phyloP scores from a whole-genome alignment of 2,329 filamentous ascomycete species.

The Talaromyces piceae region DNA sequence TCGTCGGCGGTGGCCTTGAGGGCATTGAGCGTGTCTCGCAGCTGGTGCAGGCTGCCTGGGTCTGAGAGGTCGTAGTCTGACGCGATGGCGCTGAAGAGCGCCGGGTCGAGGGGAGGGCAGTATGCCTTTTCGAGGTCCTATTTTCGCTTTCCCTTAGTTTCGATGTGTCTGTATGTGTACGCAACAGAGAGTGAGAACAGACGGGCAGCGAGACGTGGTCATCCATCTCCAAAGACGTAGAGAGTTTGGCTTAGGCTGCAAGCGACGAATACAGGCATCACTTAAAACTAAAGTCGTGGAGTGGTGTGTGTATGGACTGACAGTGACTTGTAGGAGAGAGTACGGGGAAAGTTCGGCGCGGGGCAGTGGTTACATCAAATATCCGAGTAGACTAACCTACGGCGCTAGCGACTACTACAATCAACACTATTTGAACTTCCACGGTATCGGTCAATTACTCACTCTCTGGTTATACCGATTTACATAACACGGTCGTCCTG shows the following conservation, averaged over 20 bases:
- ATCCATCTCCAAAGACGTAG: slow-evolving; percentile 20
- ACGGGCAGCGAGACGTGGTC: slow-evolving; percentile 11
- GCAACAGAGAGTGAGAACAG: neutral
- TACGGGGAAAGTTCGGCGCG: too few species aligned
- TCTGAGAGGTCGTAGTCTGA: slow-evolving; percentile 62
- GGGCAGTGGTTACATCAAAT: too few species aligned
- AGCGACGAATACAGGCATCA: slow-evolving; percentile 15
- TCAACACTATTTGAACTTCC: too few species aligned
- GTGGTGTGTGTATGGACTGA: too few species aligned
- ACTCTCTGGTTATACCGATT: too few species aligned
- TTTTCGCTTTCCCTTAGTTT: neutral
- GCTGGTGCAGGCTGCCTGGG: slow-evolving; percentile 44
- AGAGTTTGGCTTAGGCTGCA: slow-evolving; percentile 12
- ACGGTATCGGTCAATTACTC: too few species aligned
- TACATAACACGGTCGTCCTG: too few species aligned
- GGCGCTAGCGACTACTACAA: too few species aligned
- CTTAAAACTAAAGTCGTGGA: too few species aligned
- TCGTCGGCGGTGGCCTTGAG: slow-evolving; percentile 67
- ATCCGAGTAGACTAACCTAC: too few species aligned
- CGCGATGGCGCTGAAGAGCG: slow-evolving; percentile 67
- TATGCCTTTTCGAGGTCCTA: slow-evolving; percentile 57
- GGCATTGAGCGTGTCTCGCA: slow-evolving; percentile 54
- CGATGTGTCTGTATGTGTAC: neutral
- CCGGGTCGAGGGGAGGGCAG: slow-evolving; percentile 66
- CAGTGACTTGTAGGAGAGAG: too few species aligned